Evolutionary conservation across 75 land plant genomes (phyloP).

Genomic region (Pinus tabuliformis): DNA sequence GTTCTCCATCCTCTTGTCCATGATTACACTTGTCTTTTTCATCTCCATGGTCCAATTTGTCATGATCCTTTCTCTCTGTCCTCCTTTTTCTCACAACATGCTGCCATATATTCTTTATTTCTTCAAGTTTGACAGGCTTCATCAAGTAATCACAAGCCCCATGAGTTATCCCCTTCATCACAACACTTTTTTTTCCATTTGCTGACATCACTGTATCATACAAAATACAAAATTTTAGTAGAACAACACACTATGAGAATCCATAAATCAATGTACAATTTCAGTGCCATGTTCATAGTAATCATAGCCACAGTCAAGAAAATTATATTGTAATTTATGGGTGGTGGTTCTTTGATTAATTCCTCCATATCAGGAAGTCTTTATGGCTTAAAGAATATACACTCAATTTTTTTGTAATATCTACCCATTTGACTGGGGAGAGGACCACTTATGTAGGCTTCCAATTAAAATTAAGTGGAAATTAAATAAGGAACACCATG

Average conservation of each 20-base stretch:
- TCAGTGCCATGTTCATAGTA: neutral
- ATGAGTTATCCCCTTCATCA: conserved; percentile 90
- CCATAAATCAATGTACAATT: neutral
- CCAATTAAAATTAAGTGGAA: neutral
- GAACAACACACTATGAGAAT: neutral
- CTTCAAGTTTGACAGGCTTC: conserved; percentile 85
- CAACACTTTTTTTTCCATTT: conserved; percentile 74
- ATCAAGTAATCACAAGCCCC: conserved; percentile 92
- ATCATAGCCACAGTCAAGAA: neutral
- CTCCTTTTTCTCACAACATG: conserved; percentile 78
- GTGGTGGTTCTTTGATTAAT: neutral
- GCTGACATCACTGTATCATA: conserved; percentile 72
- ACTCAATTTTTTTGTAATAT: too few species aligned
- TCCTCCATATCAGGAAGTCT: neutral
- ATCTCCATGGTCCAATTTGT: conserved; percentile 22
- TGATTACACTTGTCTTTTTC: conserved; percentile 18
- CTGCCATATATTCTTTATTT: conserved; percentile 90
- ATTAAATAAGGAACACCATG: too few species aligned
- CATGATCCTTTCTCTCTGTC: conserved; percentile 20
- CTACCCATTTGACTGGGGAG: neutral
- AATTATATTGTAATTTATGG: neutral
- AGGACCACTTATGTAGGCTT: neutral
- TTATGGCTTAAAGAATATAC: neutral
- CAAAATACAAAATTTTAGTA: conserved; percentile 19
- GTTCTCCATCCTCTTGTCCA: conserved; percentile 21